These are phyloP conservation scores for Epichloe typhina DNA, from an alignment of 2,329 filamentous ascomycete genomes.

Conservation along the genomic window DNA sequence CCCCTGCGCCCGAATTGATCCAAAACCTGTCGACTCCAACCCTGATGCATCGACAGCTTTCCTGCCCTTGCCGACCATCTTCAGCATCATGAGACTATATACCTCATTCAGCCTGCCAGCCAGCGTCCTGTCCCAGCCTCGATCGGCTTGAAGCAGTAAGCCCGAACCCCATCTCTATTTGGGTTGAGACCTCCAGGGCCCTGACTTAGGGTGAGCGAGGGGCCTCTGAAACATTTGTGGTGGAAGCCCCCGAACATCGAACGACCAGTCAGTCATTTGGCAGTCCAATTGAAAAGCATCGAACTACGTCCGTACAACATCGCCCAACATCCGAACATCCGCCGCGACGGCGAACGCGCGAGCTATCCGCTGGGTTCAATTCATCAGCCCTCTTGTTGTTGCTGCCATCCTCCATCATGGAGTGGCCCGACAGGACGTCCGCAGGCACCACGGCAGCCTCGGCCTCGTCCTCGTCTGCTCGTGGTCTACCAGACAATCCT, in stretches of 20 bases:
- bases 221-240: conserved; percentile 19
- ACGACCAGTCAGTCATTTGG: background rate
- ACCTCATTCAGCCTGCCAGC: conserved; percentile 8
- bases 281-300: background rate
- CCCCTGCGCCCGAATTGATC: background rate
- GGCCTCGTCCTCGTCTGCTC: conserved; percentile 14
- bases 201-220: conserved; percentile 11
- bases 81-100: conserved; percentile 19
- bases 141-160: conserved; percentile 15
- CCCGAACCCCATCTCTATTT: conserved; percentile 3
- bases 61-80: background rate
- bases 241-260: conserved; percentile 6
- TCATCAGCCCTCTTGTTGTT: conserved; percentile 7
- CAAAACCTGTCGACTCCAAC: background rate
- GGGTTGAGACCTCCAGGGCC: conserved; percentile 11
- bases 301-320: background rate
- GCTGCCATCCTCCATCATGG: conserved; percentile 17
- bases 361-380: background rate
- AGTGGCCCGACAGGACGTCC: conserved; percentile 21
- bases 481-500: conserved; percentile 29
- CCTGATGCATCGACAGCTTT: background rate
- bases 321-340: conserved; percentile 3
- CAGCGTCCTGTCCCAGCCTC: conserved; percentile 15
- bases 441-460: conserved; percentile 12
- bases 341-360: conserved; percentile 4